phyloP scores from a whole-genome alignment of 371 early-diverging fungal genomes.

The Catenaria anguillulae region DNA sequence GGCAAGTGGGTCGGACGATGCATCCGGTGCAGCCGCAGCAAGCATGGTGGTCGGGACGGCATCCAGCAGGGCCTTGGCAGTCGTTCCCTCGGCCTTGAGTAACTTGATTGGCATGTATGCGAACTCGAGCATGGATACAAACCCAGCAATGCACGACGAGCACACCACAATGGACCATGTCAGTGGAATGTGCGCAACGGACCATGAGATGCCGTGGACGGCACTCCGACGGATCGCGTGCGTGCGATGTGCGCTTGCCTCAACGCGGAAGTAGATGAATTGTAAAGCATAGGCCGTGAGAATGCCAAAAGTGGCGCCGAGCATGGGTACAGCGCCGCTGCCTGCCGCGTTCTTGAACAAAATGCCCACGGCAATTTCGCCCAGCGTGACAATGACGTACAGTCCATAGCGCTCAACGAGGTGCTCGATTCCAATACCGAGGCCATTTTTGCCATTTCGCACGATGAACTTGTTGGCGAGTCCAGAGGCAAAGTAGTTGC shows the following conservation, averaged over 20 bases:
- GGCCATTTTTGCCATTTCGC: background rate
- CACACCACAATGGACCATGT: no score
- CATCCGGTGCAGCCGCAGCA: no score
- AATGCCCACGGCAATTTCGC: slow-evolving; percentile 14
- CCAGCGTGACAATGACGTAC: slow-evolving; percentile 12
- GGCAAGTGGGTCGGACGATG: no score
- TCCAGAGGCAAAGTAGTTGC: background rate
- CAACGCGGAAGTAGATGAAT: slow-evolving; percentile 11
- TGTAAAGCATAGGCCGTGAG: slow-evolving; percentile 8
- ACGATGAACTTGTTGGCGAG: background rate
- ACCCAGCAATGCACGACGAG: background rate
- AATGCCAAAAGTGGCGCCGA: slow-evolving; percentile 8
- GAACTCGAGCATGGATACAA: background rate
- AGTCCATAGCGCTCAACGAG: slow-evolving; percentile 13
- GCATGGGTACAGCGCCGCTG: background rate
- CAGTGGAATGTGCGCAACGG: no score
- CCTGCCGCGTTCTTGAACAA: background rate
- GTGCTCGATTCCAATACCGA: slow-evolving; percentile 16
- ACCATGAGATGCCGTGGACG: no score
- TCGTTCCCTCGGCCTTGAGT: background rate
- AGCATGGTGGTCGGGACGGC: no score
- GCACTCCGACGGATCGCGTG: slow-evolving; percentile 11
- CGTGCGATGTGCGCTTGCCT: slow-evolving; percentile 8
- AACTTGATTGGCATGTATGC: background rate
- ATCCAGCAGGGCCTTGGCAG: no score